Conservation (phyloP, 257 asterid species). For the Petunia axillaris region DNA sequence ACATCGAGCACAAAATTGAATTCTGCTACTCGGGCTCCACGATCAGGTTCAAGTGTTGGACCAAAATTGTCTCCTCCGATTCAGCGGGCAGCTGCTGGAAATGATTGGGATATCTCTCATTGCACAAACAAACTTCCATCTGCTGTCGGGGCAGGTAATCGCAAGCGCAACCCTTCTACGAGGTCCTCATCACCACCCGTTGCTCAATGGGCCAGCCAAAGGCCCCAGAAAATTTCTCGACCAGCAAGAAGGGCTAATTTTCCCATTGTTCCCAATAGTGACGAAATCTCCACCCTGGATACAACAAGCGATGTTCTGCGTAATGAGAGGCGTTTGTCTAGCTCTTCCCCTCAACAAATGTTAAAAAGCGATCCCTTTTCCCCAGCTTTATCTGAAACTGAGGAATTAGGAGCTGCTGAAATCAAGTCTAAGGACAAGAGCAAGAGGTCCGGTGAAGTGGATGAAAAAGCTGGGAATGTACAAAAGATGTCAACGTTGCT, state of each 20-base stretch:
- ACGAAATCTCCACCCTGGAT: constrained; percentile 55
- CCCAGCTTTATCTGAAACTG: constrained; percentile 82
- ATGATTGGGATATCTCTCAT: constrained; percentile 86
- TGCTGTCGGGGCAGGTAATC: constrained; percentile 61
- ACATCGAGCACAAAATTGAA: constrained; percentile 78
- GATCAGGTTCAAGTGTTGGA: constrained; percentile 66
- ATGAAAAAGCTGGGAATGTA: constrained; percentile 67
- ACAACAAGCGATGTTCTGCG: constrained; percentile 48
- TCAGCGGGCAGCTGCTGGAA: constrained; percentile 56
- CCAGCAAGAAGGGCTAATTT: constrained; percentile 81
- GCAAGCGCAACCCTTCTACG: constrained; percentile 72
- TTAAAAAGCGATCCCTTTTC: constrained; percentile 64
- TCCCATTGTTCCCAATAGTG: constrained; percentile 68
- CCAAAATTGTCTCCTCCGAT: constrained; percentile 71
- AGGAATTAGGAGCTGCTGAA: constrained; percentile 84
- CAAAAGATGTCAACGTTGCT: constrained; percentile 80
- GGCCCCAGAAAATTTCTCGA: constrained; percentile 82
- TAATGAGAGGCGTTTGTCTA: constrained; percentile 62
- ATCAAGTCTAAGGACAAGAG: constrained; percentile 60
- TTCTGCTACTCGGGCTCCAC: constrained; percentile 76
- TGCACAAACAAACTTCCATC: constrained; percentile 69
- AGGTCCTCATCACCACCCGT: constrained; percentile 89
- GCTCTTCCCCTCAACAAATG: constrained; percentile 76
- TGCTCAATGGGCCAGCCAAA: constrained; percentile 78
- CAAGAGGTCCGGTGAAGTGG: constrained; percentile 65